Percentiles rank a stretch among this genome's conserved stretches.
Conservation (phyloP, 2,329 filamentous ascomycete species). For the Colletotrichum tamarilloi region DNA sequence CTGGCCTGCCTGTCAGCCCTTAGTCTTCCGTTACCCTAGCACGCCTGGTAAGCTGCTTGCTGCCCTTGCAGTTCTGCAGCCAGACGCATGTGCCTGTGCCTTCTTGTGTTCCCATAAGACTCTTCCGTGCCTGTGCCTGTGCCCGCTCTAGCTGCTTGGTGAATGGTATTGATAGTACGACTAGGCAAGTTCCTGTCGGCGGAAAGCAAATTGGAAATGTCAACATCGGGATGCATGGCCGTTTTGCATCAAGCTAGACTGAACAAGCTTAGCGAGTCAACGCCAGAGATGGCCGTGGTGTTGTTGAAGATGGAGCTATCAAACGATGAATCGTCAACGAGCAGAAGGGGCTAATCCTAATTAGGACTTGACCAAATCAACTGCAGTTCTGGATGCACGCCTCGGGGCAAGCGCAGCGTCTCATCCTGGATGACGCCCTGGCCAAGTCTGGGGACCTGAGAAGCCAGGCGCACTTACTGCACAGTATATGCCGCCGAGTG, state of each 20-base stretch:
- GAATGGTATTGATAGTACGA: not conserved
- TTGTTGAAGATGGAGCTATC: not conserved
- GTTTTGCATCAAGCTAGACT: not conserved
- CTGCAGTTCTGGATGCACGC: conserved; percentile 2
- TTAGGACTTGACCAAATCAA: not conserved
- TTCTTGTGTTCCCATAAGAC: not conserved
- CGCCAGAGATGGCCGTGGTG: not conserved
- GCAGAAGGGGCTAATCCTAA: not conserved
- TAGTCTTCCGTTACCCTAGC: not conserved
- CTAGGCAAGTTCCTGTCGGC: not conserved
- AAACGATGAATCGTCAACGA: not conserved
- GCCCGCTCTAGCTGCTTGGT: not conserved
- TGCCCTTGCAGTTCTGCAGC: conserved; percentile 1
- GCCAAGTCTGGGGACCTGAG: not conserved
- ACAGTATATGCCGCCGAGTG: not conserved
- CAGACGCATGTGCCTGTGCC: not conserved
- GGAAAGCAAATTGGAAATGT: not conserved
- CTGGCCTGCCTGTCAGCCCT: not conserved
- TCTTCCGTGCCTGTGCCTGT: not conserved
- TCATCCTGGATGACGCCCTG: not conserved
- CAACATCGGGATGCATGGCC: not conserved
- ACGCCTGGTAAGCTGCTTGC: not conserved
- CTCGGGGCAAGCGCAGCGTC: not conserved
- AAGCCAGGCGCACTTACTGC: not conserved
- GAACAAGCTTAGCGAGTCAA: not conserved